These are phyloP conservation scores for Wickerhamiella cacticola DNA, from an alignment of 805 yeast genomes.

Conservation along the genomic window DNA sequence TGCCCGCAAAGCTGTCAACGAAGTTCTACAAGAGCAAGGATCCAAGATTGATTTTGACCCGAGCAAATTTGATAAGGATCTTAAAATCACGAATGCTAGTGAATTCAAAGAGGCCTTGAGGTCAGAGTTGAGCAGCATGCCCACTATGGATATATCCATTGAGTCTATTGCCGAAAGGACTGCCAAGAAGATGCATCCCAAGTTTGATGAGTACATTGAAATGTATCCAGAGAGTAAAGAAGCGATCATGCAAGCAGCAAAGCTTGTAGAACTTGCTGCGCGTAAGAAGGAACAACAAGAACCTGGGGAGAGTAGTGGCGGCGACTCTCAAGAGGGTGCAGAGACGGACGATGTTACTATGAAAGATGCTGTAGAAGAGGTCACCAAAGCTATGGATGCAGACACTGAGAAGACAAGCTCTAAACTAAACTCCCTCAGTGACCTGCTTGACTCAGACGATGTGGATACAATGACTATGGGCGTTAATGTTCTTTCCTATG, in stretches of 20 bases:
- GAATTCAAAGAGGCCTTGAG: constrained; percentile 8
- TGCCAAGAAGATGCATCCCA: constrained; percentile 6
- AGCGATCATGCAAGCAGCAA: constrained; percentile 11
- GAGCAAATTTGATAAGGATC: neutral
- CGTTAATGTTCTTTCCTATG: constrained; percentile 15
- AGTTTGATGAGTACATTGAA: constrained; percentile 3
- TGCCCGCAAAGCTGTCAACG: constrained; percentile 2
- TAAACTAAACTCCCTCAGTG: constrained; percentile 19
- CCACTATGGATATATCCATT: constrained; percentile 1
- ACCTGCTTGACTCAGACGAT: constrained; percentile 18
- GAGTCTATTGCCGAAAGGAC: constrained; percentile 8
- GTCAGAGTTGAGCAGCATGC: neutral
- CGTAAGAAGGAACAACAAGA: neutral
- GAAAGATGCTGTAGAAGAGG: constrained; percentile 9
- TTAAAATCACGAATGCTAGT: neutral
- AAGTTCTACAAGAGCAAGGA: neutral
- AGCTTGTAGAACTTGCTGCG: constrained; percentile 12
- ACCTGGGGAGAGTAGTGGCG: neutral
- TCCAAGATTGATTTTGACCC: neutral
- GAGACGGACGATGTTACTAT: constrained; percentile 1
- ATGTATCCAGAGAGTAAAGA: constrained; percentile 11
- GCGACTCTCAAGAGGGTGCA: neutral
- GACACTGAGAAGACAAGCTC: constrained; percentile 6
- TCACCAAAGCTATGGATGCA: constrained; percentile 2
- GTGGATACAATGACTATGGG: constrained; percentile 17